Conservation (phyloP, 192 early-diverging fungal genomes). For the Bifiguratus adelaidae region DNA sequence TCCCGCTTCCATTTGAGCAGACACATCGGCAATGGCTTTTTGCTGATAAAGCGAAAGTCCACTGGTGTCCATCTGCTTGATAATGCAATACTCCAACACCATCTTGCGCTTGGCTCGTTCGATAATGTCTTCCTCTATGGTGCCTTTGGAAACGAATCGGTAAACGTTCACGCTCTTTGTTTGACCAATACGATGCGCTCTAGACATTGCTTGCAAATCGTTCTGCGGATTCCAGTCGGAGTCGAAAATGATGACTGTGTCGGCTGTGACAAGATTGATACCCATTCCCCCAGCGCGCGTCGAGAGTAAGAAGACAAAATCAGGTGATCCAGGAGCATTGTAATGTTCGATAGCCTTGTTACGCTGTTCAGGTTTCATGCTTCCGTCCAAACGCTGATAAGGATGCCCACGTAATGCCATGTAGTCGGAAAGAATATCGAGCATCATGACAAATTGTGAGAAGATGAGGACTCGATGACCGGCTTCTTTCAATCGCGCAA, state of each 20-base stretch:
- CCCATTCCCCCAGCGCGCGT: constrained; percentile 96
- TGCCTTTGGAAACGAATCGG: constrained; percentile 93
- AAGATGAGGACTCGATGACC: constrained; percentile 98
- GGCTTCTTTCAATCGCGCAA: constrained; percentile 77
- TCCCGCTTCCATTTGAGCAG: not conserved
- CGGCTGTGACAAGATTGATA: constrained; percentile 92
- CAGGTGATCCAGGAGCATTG: constrained; percentile 84
- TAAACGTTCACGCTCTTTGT: constrained; percentile 97
- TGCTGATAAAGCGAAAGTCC: constrained; percentile 10
- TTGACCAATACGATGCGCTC: constrained; percentile 97
- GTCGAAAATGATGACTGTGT: constrained; percentile 96
- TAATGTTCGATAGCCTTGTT: constrained; percentile 97
- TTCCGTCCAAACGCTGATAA: constrained; percentile 92
- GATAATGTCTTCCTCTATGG: constrained; percentile 97
- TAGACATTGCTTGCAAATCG: constrained; percentile 95
- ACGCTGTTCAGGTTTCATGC: constrained; percentile 76
- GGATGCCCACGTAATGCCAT: constrained; percentile 74
- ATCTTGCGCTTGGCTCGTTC: constrained; percentile 99
- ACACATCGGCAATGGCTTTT: constrained; percentile 25
- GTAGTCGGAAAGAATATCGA: constrained; percentile 96
- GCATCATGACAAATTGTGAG: constrained; percentile 95
- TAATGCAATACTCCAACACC: constrained; percentile 99
- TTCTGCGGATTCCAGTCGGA: constrained; percentile 95
- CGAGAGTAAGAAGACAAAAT: constrained; percentile 96
- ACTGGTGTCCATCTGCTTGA: constrained; percentile 77